A percentile compares a stretch with the other conserved stretches of the same genome.
Conservation (phyloP, 176 grass and related monocot genomes). For the Carex kokanica region DNA sequence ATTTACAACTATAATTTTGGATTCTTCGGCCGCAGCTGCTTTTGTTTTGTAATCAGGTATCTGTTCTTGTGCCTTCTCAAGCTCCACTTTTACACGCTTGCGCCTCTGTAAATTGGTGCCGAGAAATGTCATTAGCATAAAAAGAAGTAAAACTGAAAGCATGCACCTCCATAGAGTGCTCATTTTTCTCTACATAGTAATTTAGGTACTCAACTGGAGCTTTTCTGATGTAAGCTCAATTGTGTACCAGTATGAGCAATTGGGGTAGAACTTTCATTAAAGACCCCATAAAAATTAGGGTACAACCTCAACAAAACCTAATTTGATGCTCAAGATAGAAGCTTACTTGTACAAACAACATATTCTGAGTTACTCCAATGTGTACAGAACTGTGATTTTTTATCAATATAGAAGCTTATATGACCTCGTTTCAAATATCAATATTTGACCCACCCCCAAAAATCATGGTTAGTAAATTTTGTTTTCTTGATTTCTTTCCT, state of each 20-base stretch:
- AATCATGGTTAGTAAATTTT: not conserved
- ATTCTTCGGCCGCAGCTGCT: constrained; percentile 36
- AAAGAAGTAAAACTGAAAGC: not conserved
- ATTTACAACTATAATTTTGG: constrained; percentile 37
- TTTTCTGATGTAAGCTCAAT: too few species aligned
- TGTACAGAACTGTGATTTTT: not conserved
- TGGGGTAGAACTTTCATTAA: too few species aligned
- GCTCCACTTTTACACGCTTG: constrained; percentile 43
- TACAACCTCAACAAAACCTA: not conserved
- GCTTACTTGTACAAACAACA: not conserved
- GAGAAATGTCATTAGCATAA: not conserved
- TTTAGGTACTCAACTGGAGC: not conserved
- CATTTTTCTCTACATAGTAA: not conserved
- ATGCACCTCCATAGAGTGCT: not conserved
- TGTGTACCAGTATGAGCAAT: too few species aligned
- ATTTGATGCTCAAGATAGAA: not conserved
- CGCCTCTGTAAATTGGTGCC: constrained; percentile 40
- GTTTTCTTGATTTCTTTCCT: not conserved
- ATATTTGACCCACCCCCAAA: not conserved
- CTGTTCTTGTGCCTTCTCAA: constrained; percentile 50
- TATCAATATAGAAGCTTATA: not conserved
- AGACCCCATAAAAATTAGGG: not conserved
- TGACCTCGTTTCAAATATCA: not conserved
- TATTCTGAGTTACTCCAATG: not conserved
- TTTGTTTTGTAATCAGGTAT: constrained; percentile 41